A percentile compares a stretch with the other conserved stretches of the same genome.
Evolutionary conservation across 164 flowering plant genomes (phyloP).

Genomic region (Cinnamomum chago): DNA sequence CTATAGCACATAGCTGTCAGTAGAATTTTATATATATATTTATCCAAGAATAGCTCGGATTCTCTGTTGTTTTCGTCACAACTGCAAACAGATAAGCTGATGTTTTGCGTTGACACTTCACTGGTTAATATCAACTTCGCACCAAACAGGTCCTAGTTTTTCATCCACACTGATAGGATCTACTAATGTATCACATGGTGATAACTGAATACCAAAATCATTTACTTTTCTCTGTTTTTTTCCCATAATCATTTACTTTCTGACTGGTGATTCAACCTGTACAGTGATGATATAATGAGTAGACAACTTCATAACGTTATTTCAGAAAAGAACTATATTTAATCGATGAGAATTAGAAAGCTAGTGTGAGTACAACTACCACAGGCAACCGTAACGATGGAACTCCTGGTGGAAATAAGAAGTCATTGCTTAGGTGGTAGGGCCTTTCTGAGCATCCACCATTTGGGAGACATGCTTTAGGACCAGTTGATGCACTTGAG

Average conservation of each 20-base stretch:
- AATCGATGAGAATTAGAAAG: neutral
- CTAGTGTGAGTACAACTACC: conserved; percentile 72
- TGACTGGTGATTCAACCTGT: neutral
- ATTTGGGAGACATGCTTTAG: conserved; percentile 53
- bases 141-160: neutral
- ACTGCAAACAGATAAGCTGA: neutral
- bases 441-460: conserved; percentile 59
- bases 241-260: neutral
- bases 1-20: too few relatives aligned
- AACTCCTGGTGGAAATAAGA: conserved; percentile 69
- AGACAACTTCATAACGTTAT: neutral
- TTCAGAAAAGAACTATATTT: neutral
- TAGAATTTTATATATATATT: too few relatives aligned
- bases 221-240: too few relatives aligned
- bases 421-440: conserved; percentile 44
- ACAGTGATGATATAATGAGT: neutral
- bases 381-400: conserved; percentile 80
- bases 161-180: neutral
- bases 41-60: neutral
- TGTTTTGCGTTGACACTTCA: neutral
- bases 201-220: neutral
- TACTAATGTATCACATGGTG: neutral
- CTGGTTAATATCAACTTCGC: neutral
- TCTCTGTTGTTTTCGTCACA: neutral
- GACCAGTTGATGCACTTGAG: conserved; percentile 51